A percentile compares a stretch with the other conserved stretches of the same genome.
phyloP scores from a whole-genome alignment of 1,284 basidiomycete genomes.

The Mixia osmundae region DNA sequence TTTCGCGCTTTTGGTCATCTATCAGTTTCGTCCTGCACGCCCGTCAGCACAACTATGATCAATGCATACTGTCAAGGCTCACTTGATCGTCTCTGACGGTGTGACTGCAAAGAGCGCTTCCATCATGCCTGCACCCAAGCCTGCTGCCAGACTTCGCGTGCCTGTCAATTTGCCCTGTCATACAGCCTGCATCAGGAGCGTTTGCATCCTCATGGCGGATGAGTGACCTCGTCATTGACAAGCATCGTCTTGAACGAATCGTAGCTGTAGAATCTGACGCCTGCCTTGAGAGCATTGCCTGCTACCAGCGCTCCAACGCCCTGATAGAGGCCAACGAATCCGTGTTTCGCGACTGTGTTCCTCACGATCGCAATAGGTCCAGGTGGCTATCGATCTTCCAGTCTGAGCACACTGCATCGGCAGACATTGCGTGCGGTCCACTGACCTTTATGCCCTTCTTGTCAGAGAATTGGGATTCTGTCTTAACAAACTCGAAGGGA shows the following conservation, averaged over 20 bases:
- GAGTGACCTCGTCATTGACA: constrained; percentile 49
- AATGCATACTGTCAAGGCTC: constrained; percentile 17
- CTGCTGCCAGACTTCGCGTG: constrained; percentile 58
- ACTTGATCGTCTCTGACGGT: constrained; percentile 97
- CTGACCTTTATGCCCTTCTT: too few relatives aligned
- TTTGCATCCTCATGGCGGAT: too few relatives aligned
- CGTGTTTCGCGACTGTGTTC: constrained; percentile 20
- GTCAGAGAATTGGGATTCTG: constrained; percentile 28
- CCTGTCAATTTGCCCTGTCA: constrained; percentile 66
- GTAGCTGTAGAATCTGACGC: constrained; percentile 83
- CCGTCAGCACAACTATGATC: background rate
- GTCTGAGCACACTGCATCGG: background rate
- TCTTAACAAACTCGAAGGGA: constrained; percentile 78
- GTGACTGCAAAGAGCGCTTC: constrained; percentile 91
- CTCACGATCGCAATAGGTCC: constrained; percentile 21
- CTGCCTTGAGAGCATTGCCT: constrained; percentile 79
- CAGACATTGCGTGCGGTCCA: too few relatives aligned
- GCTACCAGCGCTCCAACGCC: constrained; percentile 44
- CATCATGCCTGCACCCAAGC: constrained; percentile 79
- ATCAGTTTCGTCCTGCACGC: constrained; percentile 74
- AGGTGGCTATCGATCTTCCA: background rate
- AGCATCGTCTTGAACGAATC: constrained; percentile 73
- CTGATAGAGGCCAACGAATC: constrained; percentile 21
- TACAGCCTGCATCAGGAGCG: background rate
- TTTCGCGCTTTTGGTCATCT: constrained; percentile 64